Evolutionary conservation across 306 rosid genomes (phyloP).

Genomic region (Vigna unguiculata): DNA sequence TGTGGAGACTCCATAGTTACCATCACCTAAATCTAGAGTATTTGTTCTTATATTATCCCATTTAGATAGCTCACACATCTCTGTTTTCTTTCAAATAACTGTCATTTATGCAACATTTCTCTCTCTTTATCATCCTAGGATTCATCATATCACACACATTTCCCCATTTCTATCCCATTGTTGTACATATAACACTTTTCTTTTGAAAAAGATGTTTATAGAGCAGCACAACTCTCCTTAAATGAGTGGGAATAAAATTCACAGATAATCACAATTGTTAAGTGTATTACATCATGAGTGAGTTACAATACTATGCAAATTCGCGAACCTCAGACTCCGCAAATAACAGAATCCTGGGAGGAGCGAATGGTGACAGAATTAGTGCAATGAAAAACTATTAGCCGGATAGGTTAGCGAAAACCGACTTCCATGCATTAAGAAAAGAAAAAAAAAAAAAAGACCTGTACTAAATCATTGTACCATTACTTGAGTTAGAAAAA

Average conservation of each 20-base stretch:
- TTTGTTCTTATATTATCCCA: background rate
- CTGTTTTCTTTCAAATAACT: too few relatives aligned
- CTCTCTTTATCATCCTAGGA: background rate
- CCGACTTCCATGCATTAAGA: conserved; percentile 43
- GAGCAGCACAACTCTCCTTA: conserved; percentile 27
- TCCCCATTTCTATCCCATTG: background rate
- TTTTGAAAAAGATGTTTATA: background rate
- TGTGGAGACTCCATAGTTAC: background rate
- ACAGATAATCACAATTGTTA: conserved; percentile 42
- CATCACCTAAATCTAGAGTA: background rate
- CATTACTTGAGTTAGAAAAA: conserved; percentile 46
- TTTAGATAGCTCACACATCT: background rate
- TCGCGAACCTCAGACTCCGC: conserved; percentile 46
- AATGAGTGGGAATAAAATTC: conserved; percentile 31
- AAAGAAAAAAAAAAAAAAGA: background rate
- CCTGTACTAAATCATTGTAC: conserved; percentile 43
- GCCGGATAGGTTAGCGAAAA: conserved; percentile 47
- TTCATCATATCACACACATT: background rate
- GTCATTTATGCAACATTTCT: background rate
- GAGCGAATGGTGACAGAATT: conserved; percentile 35
- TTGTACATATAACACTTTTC: background rate
- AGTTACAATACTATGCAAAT: conserved; percentile 55
- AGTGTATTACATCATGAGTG: conserved; percentile 42
- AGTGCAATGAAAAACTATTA: conserved; percentile 38
- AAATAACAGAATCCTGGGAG: conserved; percentile 48